Evolutionary conservation across 2,329 filamentous ascomycete genomes (phyloP), one percentile per base, ranked within the genome.

Genomic region (Aspergillus awamori): DNA sequence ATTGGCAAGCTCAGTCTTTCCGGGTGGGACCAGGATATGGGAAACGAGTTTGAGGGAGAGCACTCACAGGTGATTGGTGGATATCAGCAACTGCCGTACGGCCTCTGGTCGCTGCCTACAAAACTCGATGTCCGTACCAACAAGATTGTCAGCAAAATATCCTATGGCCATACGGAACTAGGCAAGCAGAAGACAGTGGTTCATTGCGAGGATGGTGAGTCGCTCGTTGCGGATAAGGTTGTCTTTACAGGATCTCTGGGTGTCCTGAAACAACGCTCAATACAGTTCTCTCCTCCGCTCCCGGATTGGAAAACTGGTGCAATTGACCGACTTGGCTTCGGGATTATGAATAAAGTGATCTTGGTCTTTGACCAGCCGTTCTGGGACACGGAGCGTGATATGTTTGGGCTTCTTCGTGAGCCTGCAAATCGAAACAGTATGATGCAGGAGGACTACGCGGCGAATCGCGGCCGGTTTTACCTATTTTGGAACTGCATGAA

Each of bases 401-500:
- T 99, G 76, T 97, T 99, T 75, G 96, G 95, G 10, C 87, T 97
- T 43, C 81, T 99, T 45, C 89, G 93, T 60, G 88, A 92, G 66
- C 88, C 93, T 3, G 81, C 84, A 22, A 85, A 87, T 62, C 81
- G 84, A 3, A 84, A 87, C 59, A 96, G 92, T 71, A 83, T 93
- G 58, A 82, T 88, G 48, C 92, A 96, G 70, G 85, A 86, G 54
- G 91, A 97, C 66, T 98, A 98, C 71, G 82, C 87, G 5, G 81
- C 84, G 3, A 88, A 87, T 63, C 87, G 94, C 57, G 94, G 94
- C n/a, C 89, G 93, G 24, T 97, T 97, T 78, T 99, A 98, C 71
- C 87, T 99, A 69, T 98, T 97, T 86, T 98, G 97, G 86, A 98
- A 99, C 70, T 92, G 93, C 58, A 89, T 93, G 62, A 91, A 92